phyloP scores from a whole-genome alignment of 177 flowering plant species.

The Vitis hybrid region DNA sequence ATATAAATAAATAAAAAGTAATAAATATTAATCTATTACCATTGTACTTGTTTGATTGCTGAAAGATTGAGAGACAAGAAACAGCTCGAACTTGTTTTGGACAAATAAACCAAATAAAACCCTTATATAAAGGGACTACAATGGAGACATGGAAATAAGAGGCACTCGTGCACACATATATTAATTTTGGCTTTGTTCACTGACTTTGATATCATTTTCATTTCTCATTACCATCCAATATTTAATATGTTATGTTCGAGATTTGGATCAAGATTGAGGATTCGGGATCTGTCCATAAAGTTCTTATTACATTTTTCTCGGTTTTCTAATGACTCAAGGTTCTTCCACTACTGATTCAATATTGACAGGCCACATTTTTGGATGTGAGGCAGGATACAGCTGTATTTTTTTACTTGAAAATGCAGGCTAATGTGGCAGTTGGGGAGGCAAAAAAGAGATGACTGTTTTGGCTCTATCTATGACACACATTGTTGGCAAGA shows the following conservation, averaged over 20 bases:
- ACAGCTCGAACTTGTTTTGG: background rate
- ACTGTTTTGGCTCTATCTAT: background rate
- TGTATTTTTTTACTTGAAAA: too few species aligned
- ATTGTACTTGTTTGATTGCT: too few species aligned
- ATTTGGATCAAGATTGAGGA: background rate
- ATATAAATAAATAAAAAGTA: too few species aligned
- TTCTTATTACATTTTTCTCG: background rate
- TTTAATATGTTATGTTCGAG: background rate
- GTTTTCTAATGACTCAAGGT: background rate
- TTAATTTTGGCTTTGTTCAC: background rate
- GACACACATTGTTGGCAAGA: background rate
- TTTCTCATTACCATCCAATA: background rate
- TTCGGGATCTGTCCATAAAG: too few species aligned
- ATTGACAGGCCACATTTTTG: too few species aligned
- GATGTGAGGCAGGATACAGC: too few species aligned
- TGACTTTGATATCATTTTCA: background rate
- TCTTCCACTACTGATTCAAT: background rate
- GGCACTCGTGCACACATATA: constrained; percentile 13
- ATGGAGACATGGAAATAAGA: constrained; percentile 1
- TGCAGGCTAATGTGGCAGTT: too few species aligned
- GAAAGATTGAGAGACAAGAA: too few species aligned
- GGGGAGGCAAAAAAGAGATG: constrained; percentile 18
- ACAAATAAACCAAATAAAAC: background rate
- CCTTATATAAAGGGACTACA: too few species aligned
- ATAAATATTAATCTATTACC: too few species aligned